Conservation (phyloP, 2,329 filamentous ascomycete species). For the Diaporthe sp. region DNA sequence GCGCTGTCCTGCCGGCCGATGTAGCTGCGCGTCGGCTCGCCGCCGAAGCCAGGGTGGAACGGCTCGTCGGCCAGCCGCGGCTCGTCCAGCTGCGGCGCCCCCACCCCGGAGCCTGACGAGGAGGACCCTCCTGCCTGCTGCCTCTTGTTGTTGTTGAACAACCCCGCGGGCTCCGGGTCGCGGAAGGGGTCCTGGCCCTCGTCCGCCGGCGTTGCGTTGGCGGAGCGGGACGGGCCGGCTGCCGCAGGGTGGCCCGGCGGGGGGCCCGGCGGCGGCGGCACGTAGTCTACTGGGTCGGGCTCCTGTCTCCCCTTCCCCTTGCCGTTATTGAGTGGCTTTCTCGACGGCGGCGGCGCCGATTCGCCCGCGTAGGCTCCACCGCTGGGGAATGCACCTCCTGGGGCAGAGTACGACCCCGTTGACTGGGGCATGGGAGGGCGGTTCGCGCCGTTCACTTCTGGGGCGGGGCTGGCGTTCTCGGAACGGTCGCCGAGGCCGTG, state of each 20-base stretch:
- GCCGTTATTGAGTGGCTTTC: slow-evolving; percentile 31
- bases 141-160: not conserved
- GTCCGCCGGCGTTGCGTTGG: slow-evolving; percentile 31
- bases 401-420: slow-evolving; percentile 25
- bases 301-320: slow-evolving; percentile 43
- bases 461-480: slow-evolving; percentile 42
- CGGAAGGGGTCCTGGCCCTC: slow-evolving; percentile 41
- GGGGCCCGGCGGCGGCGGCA: slow-evolving; percentile 26
- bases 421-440: slow-evolving; percentile 26
- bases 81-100: slow-evolving; percentile 43
- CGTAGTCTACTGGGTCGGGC: slow-evolving; percentile 23
- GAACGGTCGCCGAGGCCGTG: slow-evolving; percentile 52
- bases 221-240: slow-evolving; percentile 14
- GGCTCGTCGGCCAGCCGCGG: slow-evolving; percentile 49
- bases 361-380: slow-evolving; percentile 2
- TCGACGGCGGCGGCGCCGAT: slow-evolving; percentile 26
- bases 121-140: not conserved
- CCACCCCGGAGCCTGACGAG: not conserved
- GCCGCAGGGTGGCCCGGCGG: slow-evolving; percentile 8
- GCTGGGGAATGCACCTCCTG: slow-evolving; percentile 2
- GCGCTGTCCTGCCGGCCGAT: slow-evolving; percentile 53
- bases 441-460: slow-evolving; percentile 38
- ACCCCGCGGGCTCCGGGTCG: slow-evolving; percentile 39
- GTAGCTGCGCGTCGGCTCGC: slow-evolving; percentile 46
- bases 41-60: slow-evolving; percentile 50